A percentile compares a stretch with the other conserved stretches of the same genome.
Evolutionary conservation across 441 rosid species (phyloP).

Genomic region (Erodium moschatum): DNA sequence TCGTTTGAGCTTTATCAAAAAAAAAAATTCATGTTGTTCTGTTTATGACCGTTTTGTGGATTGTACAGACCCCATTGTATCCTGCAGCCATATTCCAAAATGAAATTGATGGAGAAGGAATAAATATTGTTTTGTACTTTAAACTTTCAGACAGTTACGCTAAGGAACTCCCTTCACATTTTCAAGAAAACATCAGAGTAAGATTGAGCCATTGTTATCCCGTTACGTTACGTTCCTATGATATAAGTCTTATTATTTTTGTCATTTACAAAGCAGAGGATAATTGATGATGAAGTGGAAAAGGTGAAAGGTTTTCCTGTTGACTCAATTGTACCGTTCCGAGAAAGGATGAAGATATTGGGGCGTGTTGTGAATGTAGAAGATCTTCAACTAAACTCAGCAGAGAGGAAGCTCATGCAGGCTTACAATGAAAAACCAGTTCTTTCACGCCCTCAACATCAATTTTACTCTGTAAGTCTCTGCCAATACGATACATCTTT

Average conservation of each 20-base stretch:
- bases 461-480: conserved; percentile 46
- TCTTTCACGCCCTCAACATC: conserved; percentile 70
- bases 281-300: conserved; percentile 70
- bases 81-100: conserved; percentile 61
- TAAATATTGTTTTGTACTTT: conserved; percentile 67
- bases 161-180: conserved; percentile 57
- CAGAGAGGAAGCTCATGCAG: conserved; percentile 85
- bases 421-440: conserved; percentile 40
- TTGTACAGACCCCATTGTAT: conserved; percentile 64
- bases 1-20: background rate
- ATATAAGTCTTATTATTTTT: background rate
- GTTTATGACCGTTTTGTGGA: background rate
- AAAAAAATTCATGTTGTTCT: no score
- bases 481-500: background rate
- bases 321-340: conserved; percentile 48
- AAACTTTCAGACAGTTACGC: conserved; percentile 61
- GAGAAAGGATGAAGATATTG: conserved; percentile 81
- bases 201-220: conserved; percentile 19
- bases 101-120: conserved; percentile 82
- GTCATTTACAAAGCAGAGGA: conserved; percentile 36
- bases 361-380: conserved; percentile 82
- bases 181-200: conserved; percentile 70
- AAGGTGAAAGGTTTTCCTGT: conserved; percentile 70
- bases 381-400: conserved; percentile 63
- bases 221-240: conserved; percentile 2